Evolutionary conservation across 2,329 filamentous ascomycete genomes (phyloP).

Genomic region (Sphaerulina vaccinii): DNA sequence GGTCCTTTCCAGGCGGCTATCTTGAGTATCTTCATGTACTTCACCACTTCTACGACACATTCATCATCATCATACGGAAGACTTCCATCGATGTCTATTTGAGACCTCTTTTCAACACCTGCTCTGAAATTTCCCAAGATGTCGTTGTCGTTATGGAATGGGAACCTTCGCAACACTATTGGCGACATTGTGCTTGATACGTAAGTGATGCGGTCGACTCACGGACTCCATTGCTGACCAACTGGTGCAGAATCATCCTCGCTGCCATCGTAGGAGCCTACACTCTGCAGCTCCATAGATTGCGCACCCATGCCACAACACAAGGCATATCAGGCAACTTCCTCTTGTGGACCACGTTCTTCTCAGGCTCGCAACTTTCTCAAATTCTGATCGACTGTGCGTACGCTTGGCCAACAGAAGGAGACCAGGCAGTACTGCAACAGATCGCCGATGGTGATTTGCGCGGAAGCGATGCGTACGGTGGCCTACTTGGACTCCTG

Average conservation of each 20-base stretch:
- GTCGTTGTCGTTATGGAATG: neutral
- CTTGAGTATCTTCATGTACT: too few relatives aligned
- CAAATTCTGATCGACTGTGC: neutral
- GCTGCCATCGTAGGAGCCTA: neutral
- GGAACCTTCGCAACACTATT: neutral
- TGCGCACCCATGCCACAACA: neutral
- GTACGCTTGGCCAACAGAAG: neutral
- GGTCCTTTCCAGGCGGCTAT: too few relatives aligned
- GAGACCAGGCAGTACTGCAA: neutral
- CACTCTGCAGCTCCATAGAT: neutral
- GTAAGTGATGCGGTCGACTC: neutral
- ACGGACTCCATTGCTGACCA: neutral
- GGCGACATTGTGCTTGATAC: neutral
- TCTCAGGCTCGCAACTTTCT: neutral
- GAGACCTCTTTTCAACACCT: neutral
- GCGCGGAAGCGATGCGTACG: neutral
- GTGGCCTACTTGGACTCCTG: neutral
- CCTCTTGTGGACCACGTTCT: neutral
- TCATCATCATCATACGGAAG: neutral
- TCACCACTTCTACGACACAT: neutral
- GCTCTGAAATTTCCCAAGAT: too few relatives aligned
- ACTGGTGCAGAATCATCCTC: neutral
- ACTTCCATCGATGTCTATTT: neutral
- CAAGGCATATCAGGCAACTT: neutral
- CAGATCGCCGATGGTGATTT: neutral